These are phyloP conservation scores for Tylopilus subfusipes DNA, from an alignment of 768 basidiomycete genomes.

Conservation along the genomic window DNA sequence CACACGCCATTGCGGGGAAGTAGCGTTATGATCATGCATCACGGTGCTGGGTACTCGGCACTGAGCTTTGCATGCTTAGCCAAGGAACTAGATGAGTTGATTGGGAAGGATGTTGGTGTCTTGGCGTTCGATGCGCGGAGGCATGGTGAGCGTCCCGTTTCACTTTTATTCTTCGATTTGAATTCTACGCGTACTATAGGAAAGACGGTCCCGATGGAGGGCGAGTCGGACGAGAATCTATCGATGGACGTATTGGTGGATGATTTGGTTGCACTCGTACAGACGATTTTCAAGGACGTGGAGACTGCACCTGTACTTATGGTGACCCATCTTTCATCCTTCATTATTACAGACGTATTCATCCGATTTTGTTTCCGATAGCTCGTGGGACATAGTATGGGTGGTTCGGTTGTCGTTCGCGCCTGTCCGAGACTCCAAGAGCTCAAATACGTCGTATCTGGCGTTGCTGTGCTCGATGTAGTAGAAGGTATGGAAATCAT, in stretches of 20 bases:
- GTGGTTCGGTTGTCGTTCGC: slow-evolving; percentile 82
- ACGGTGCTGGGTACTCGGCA: slow-evolving; percentile 91
- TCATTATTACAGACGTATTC: neutral
- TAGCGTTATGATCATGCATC: slow-evolving; percentile 86
- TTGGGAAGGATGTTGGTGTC: slow-evolving; percentile 74
- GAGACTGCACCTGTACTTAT: slow-evolving; percentile 65
- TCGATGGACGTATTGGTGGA: slow-evolving; percentile 66
- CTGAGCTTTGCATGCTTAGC: slow-evolving; percentile 89
- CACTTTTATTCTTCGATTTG: neutral
- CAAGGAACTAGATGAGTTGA: slow-evolving; percentile 62
- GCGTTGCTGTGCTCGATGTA: slow-evolving; percentile 81
- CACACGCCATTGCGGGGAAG: slow-evolving; percentile 63
- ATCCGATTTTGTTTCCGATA: slow-evolving; percentile 24
- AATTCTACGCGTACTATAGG: slow-evolving; percentile 8
- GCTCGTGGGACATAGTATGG: slow-evolving; percentile 96
- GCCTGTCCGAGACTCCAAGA: slow-evolving; percentile 65
- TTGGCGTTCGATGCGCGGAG: slow-evolving; percentile 79
- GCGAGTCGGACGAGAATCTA: slow-evolving; percentile 36
- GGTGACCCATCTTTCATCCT: slow-evolving; percentile 35
- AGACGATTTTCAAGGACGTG: slow-evolving; percentile 66
- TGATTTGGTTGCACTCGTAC: slow-evolving; percentile 72
- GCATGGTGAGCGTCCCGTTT: slow-evolving; percentile 60
- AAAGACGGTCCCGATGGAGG: slow-evolving; percentile 23
- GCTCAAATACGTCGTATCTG: slow-evolving; percentile 65
- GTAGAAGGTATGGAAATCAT: slow-evolving; percentile 66